Evolutionary conservation across 768 basidiomycete species (phyloP), one percentile per base, ranked within the genome.

Genomic region (Kwoniella dendrophila): DNA sequence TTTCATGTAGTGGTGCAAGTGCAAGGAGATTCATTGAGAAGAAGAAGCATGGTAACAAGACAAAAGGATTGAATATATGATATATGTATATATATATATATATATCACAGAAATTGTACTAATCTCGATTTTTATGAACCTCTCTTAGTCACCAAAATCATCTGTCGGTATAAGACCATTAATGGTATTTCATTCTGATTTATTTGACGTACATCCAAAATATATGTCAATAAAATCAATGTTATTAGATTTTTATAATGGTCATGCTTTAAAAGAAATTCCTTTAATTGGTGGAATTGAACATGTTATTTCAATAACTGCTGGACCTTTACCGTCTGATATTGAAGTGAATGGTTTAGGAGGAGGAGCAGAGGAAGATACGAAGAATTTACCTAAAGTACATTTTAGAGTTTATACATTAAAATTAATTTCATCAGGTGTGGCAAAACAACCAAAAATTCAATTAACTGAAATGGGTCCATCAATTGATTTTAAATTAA

Each of bases 201-300:
- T 97, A 10, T 99, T 98, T 79, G 92, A 95, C 70, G 87, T 90
- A 1, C 92, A 98, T 78, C 92, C 95, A 1, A 88, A 92, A 11
- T 94, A 90, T 78, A 82, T 87, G 6, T 93, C 94, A 74, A 83
- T 97, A 68, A 98, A 96, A 81, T 94, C 91, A 1, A 82, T 95
- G 74, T 84, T 98, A 10, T 83, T 97, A 72, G 87, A 88, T 73
- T 86, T 99, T 66, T 98, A 95, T 84, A 90, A 90, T 77, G 82
- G 81, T 11, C 88, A 94, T 79, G 85, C 84, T 40, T 85, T 94
- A 67, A 89, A 92, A 61, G 86, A 86, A 33, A 86, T 99, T 71
- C 88, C 87, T 76, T 81, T 87, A 3, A 81, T 87, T 6, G 64
- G 44, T 8, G 64, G 74, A 6, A 50, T 79, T n/a, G 78, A 79